phyloP scores from a whole-genome alignment of 345 rosid species.

The Boechera retrofracta region DNA sequence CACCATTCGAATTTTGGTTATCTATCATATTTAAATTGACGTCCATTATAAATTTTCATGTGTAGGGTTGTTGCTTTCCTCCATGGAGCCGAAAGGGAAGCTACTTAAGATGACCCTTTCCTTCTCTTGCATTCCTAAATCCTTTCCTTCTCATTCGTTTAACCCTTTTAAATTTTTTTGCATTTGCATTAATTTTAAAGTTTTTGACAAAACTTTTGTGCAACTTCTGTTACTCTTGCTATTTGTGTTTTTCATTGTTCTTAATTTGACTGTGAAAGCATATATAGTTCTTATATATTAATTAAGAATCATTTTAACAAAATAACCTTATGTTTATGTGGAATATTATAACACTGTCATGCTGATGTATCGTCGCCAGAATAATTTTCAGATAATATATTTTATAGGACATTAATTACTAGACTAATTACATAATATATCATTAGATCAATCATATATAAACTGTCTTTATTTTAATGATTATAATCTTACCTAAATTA shows the following conservation, averaged over 20 bases:
- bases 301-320: no score
- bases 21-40: not conserved
- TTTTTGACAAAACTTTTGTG: not conserved
- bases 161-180: not conserved
- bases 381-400: no score
- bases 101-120: constrained; percentile 5
- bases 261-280: not conserved
- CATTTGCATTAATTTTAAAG: not conserved
- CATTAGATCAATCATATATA: no score
- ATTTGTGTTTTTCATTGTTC: not conserved
- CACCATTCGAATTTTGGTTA: no score
- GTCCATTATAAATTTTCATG: not conserved
- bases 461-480: no score
- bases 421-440: no score
- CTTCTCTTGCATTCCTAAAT: not conserved
- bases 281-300: no score
- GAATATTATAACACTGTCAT: no score
- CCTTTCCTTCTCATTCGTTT: not conserved
- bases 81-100: constrained; percentile 40
- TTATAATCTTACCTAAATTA: no score
- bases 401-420: no score
- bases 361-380: no score
- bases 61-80: constrained; percentile 72
- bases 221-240: not conserved
- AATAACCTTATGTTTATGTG: no score